phyloP scores from a whole-genome alignment of 2,329 filamentous ascomycete genomes.

The Emydomyces testavorans region DNA sequence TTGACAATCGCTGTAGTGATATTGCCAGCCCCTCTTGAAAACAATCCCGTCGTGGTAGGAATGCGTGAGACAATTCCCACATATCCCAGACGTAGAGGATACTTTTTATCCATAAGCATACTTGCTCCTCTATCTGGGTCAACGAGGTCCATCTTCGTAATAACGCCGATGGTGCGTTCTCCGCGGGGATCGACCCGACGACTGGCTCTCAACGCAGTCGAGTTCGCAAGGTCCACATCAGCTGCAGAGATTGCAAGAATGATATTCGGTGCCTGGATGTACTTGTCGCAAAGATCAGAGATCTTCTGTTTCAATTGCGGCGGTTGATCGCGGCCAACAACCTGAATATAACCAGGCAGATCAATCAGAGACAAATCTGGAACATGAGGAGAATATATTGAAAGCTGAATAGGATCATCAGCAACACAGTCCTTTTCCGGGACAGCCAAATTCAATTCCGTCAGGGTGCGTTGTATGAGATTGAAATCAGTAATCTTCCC shows the following conservation, averaged over 20 bases:
- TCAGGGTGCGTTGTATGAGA: slow-evolving; percentile 76
- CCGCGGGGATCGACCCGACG: slow-evolving; percentile 85
- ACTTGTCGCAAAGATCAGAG: slow-evolving; percentile 90
- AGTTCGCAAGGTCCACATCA: slow-evolving; percentile 94
- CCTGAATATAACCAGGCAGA: slow-evolving; percentile 93
- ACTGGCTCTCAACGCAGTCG: slow-evolving; percentile 79
- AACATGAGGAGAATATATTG: slow-evolving; percentile 89
- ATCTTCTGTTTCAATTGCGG: slow-evolving; percentile 91
- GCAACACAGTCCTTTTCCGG: slow-evolving; percentile 85
- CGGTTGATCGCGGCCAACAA: slow-evolving; percentile 82
- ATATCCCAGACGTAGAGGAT: slow-evolving; percentile 87
- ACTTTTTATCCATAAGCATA: slow-evolving; percentile 80
- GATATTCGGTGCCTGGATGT: slow-evolving; percentile 90
- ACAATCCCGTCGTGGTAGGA: slow-evolving; percentile 57
- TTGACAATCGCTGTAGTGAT: slow-evolving; percentile 70
- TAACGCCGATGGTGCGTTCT: slow-evolving; percentile 93
- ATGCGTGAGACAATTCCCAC: slow-evolving; percentile 86
- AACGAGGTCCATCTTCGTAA: slow-evolving; percentile 98
- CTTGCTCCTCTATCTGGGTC: slow-evolving; percentile 65
- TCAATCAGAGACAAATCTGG: slow-evolving; percentile 94
- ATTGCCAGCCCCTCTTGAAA: slow-evolving; percentile 70
- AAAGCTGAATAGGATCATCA: slow-evolving; percentile 90
- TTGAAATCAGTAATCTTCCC: slow-evolving; percentile 85
- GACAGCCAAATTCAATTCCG: slow-evolving; percentile 87
- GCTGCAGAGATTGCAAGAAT: slow-evolving; percentile 95